Conservation (phyloP, 257 asterid species). For the Voacanga thouarsii region DNA sequence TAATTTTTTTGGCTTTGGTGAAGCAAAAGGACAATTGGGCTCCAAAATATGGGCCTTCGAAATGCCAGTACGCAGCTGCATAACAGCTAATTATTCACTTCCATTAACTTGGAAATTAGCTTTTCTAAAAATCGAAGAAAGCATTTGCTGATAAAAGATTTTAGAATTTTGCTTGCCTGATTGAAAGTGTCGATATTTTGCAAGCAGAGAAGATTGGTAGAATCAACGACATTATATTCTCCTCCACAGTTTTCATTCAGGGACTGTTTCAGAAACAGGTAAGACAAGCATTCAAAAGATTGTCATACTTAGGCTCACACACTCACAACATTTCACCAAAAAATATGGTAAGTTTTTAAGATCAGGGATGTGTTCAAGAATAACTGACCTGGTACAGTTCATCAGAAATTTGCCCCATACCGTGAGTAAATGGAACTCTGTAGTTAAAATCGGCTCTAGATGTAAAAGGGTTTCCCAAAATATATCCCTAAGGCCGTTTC, state of each 20-base stretch:
- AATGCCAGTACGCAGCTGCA: constrained; percentile 13
- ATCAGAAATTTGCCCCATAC: constrained; percentile 11
- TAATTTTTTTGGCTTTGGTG: not conserved
- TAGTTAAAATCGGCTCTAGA: not conserved
- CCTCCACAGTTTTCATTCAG: constrained; percentile 20
- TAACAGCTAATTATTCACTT: no score
- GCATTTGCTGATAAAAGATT: not conserved
- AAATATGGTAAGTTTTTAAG: no score
- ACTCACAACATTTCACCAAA: no score
- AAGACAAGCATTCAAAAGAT: not conserved
- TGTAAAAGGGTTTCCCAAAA: not conserved
- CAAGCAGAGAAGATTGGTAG: constrained; percentile 17
- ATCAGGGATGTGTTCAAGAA: not conserved
- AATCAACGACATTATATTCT: constrained; percentile 17
- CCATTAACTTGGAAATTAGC: no score
- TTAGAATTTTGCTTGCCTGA: constrained; percentile 5
- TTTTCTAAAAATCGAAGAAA: not conserved
- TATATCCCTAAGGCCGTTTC: not conserved
- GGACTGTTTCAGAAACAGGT: constrained; percentile 7
- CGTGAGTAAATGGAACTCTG: constrained; percentile 15
- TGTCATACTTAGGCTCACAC: no score
- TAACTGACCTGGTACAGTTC: not conserved
- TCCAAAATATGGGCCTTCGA: not conserved
- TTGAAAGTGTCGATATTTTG: constrained; percentile 16
- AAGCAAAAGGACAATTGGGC: constrained; percentile 11